Conservation (phyloP, 2,329 filamentous ascomycete species). For the Colletotrichum aenigma region DNA sequence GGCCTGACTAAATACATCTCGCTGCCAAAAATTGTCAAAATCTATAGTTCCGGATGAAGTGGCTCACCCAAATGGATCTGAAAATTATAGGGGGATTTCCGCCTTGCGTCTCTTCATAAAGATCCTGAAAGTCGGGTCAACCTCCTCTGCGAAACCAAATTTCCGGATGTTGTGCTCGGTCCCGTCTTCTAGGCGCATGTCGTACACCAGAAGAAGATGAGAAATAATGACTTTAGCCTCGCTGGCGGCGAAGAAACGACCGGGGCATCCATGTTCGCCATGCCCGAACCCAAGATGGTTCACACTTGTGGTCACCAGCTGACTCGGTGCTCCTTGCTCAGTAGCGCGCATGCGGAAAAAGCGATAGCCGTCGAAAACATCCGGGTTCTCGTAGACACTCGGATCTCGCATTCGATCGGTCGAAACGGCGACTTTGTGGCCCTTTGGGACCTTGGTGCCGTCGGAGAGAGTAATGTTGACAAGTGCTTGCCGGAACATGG, state of each 20-base stretch:
- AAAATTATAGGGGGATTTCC: background rate
- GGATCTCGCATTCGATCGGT: constrained; percentile 15
- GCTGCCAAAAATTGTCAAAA: background rate
- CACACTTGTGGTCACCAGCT: constrained; percentile 30
- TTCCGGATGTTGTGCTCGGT: background rate
- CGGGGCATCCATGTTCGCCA: constrained; percentile 39
- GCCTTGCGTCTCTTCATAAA: background rate
- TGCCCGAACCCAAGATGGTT: constrained; percentile 37
- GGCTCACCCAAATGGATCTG: background rate
- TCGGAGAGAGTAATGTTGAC: constrained; percentile 18
- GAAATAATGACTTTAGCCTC: constrained; percentile 33
- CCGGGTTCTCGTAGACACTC: constrained; percentile 18
- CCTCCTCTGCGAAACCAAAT: background rate
- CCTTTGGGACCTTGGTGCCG: constrained; percentile 22
- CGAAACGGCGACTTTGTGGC: constrained; percentile 3
- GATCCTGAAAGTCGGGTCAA: background rate
- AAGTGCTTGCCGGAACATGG: background rate
- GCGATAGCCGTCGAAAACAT: constrained; percentile 22
- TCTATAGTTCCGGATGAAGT: background rate
- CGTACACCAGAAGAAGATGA: constrained; percentile 32
- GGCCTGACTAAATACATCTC: background rate
- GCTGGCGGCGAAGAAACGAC: constrained; percentile 38
- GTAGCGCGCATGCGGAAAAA: constrained; percentile 10
- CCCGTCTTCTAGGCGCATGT: constrained; percentile 4
- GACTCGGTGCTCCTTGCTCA: background rate